Evolutionary conservation across 1,284 basidiomycete species (phyloP), one percentile per base, ranked within the genome.

Genomic region (Naganishia liquefaciens): DNA sequence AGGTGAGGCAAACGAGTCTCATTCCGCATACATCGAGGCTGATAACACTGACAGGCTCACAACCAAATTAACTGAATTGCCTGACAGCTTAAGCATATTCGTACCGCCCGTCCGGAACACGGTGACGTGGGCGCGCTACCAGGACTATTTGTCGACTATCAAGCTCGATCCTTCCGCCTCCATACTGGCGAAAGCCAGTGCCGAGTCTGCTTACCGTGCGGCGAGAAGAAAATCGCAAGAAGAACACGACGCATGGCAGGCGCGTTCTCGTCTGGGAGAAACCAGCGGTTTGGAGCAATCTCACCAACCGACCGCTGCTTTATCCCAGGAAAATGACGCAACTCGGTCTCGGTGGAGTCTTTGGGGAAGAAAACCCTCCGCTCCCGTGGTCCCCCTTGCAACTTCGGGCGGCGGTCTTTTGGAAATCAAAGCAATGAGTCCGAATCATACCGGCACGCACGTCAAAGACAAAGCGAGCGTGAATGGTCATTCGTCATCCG

Each of bases 341-440:
- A 50, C 61, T 17, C 50, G 63, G 42, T 53, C 61, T 33, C 69
- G 71, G 25, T 79, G 78, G 78, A 71, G 71, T 27, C 76, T 79
- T 66, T 79, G 77, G 77, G 70, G 73, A 2, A 70, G 71, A 51
- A 72, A 73, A 51, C 23, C 62, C 19, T 63, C 63, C 10, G 66
- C 70, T 0, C 64, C 66, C 7, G 71, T 72, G 15, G 70, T 73
- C 54, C 73, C 73, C 23, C 70, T 78, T 10, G 70, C 71, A 6
- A 79, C 78, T 2, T 74, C 72, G 17, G 78, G 78, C 0, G 78
- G 78, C 13, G 77, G 75, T 5, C 63, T 77, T 7, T 66, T 79
- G 21, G 76, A 79, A 57, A 70, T 75, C 63, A 79, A 78, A 66
- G 63, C 69, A 2, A 52, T 68, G 19, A 53, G 62, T 13, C 55